phyloP scores from a whole-genome alignment of 2,329 filamentous ascomycete species.

The Arthrobotrys entomopaga region DNA sequence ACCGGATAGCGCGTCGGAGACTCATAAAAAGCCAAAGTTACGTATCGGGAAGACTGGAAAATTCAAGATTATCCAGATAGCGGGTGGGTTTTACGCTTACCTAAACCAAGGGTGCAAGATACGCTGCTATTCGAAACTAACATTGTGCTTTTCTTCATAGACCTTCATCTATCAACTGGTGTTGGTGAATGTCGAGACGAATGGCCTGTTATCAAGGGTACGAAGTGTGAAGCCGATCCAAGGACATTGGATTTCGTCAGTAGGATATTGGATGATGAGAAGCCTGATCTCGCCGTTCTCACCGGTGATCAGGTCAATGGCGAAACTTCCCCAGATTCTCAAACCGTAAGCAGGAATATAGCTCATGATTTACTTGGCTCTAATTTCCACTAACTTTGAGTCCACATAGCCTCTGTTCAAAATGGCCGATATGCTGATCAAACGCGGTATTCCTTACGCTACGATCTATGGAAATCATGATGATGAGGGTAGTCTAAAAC shows the following conservation, averaged over 20 bases:
- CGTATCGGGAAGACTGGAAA: constrained; percentile 87
- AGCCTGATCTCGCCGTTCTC: constrained; percentile 88
- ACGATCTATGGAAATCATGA: constrained; percentile 98
- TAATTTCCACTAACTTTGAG: constrained; percentile 26
- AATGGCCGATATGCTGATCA: constrained; percentile 82
- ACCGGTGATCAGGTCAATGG: constrained; percentile 97
- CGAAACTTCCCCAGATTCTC: constrained; percentile 87
- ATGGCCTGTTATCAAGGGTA: constrained; percentile 68
- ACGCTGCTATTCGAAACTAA: background rate
- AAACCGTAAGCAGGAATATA: constrained; percentile 70
- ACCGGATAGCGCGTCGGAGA: constrained; percentile 63
- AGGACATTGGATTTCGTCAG: constrained; percentile 89
- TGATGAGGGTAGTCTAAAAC: constrained; percentile 83
- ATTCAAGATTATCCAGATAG: constrained; percentile 96
- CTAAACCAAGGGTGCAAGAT: background rate
- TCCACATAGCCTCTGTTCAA: constrained; percentile 83
- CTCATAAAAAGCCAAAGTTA: constrained; percentile 75
- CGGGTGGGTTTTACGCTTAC: constrained; percentile 61
- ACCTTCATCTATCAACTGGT: constrained; percentile 91
- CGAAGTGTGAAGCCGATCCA: constrained; percentile 87
- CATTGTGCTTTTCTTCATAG: constrained; percentile 61
- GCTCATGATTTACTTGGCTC: background rate
- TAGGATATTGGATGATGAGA: constrained; percentile 86
- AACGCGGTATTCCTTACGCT: constrained; percentile 89
- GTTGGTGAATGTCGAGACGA: constrained; percentile 85